phyloP scores from a whole-genome alignment of 495 filamentous ascomycete genomes.

The Filosporella fistucella region DNA sequence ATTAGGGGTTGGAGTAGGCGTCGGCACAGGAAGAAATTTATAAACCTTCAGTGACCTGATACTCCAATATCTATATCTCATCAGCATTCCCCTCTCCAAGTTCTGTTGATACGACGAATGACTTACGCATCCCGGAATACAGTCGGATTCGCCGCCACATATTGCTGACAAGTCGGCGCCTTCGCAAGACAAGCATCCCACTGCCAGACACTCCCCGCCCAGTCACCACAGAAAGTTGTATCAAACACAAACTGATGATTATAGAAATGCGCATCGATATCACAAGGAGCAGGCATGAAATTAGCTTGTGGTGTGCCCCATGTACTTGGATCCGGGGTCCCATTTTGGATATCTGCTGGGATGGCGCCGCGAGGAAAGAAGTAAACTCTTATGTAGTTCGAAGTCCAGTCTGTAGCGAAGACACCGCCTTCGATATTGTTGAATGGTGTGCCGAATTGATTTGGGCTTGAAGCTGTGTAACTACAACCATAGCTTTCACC shows the following conservation, averaged over 20 bases:
- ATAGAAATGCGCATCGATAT: slow-evolving; percentile 55
- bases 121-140: slow-evolving; percentile 47
- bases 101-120: slow-evolving; percentile 19
- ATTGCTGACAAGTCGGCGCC: slow-evolving; percentile 43
- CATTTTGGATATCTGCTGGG: slow-evolving; percentile 10
- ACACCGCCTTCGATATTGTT: slow-evolving; percentile 62
- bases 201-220: slow-evolving; percentile 55
- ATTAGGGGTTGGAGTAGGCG: not conserved
- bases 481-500: slow-evolving; percentile 14
- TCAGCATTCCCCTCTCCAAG: slow-evolving; percentile 14
- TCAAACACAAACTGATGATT: slow-evolving; percentile 73
- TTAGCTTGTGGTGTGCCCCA: slow-evolving; percentile 54
- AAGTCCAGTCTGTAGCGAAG: slow-evolving; percentile 62
- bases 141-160: slow-evolving; percentile 50
- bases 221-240: slow-evolving; percentile 83
- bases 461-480: slow-evolving; percentile 6
- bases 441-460: slow-evolving; percentile 55
- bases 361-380: slow-evolving; percentile 45
- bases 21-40: not conserved
- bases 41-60: slow-evolving; percentile 33
- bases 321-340: slow-evolving; percentile 49
- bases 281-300: slow-evolving; percentile 28
- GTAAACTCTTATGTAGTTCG: slow-evolving; percentile 62
- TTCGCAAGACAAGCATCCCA: not conserved
- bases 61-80: slow-evolving; percentile 3